phyloP scores from a whole-genome alignment of 257 asterid species.

The Striga asiatica region DNA sequence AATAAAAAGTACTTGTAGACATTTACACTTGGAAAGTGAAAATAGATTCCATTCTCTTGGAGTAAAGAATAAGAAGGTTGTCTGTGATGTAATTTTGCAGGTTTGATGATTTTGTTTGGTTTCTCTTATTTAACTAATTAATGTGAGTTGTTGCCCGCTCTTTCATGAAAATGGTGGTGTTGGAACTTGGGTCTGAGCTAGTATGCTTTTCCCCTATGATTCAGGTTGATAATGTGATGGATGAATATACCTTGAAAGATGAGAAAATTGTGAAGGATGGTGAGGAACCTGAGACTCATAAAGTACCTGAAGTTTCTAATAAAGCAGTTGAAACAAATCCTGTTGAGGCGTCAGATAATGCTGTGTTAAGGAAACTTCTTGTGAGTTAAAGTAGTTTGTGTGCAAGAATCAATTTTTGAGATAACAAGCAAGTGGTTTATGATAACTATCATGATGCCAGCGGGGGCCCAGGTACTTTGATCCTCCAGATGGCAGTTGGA shows the following conservation, averaged over 20 bases:
- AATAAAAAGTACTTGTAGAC: too few species aligned
- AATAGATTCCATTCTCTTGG: background rate
- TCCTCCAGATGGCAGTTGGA: slow-evolving; percentile 90
- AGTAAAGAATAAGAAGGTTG: background rate
- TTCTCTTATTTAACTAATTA: background rate
- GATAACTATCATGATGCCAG: slow-evolving; percentile 41
- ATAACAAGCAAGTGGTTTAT: slow-evolving; percentile 17
- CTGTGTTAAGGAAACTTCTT: slow-evolving; percentile 81
- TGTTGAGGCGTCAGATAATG: slow-evolving; percentile 35
- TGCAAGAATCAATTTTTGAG: slow-evolving; percentile 20
- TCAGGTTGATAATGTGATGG: slow-evolving; percentile 43
- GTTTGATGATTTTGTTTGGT: background rate
- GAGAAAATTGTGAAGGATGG: too few species aligned
- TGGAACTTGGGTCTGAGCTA: slow-evolving; percentile 6
- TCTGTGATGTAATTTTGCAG: background rate
- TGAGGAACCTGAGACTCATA: slow-evolving; percentile 26
- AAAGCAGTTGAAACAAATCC: slow-evolving; percentile 34
- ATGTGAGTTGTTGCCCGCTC: background rate
- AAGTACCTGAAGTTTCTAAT: slow-evolving; percentile 25
- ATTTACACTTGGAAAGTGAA: background rate
- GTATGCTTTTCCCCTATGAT: background rate
- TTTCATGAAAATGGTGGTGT: background rate
- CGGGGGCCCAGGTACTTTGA: slow-evolving; percentile 98
- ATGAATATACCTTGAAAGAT: too few species aligned
- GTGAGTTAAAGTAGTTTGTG: slow-evolving; percentile 60